Base-by-base conservation (phyloP, 345 rosid genomes). In the Ceriops tagal region DNA sequence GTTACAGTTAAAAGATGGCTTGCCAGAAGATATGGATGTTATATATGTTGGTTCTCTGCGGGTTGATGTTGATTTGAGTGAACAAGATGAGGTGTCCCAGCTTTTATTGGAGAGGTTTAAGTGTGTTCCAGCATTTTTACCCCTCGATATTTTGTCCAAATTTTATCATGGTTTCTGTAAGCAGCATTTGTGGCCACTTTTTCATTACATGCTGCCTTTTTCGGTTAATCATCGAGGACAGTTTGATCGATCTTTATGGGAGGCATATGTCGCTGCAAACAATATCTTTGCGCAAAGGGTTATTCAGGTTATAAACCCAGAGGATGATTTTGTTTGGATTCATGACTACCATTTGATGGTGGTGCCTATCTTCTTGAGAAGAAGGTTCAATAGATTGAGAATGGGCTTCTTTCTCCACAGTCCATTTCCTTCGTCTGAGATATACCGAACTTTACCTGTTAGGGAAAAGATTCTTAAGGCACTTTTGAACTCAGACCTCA, bases 301-400 rank as follows among this genome's bases (percentile, higher is more conserved):
- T 77, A 86, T 86, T 63, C 89, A 89, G 80, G 74, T 87, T 72
- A 82, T 88, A 75, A 88, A 84, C 73, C 93, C 93, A 3, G 93
- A 88, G 69, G 93, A 88, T 67, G 93, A 88, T 60, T 88, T 70
- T 74, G 89, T 88, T 9, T 86, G 91, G 93, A 85, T 89, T 64
- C 93, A 89, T 73, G 93, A 89, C 71, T 89, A 89, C 71, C 93
- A 89, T 82, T 80, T 89, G 78, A 87, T 89, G 93, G 93, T 89
- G 66, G 84, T 89, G 61, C 93, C 91, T 61, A 86, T 91, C 8
- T 87, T 89, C 78, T 75, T 89, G 78, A 82, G 93, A 69, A 82
- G 91, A 67, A 81, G 70, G 73, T 87, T 89, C 69, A 86, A 75
- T 75, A 85, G 82, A 71, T 66, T 89, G 81, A 82, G 91, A 70